phyloP scores from a whole-genome alignment of 2,329 filamentous ascomycete species.

The Colletotrichum tropicale region DNA sequence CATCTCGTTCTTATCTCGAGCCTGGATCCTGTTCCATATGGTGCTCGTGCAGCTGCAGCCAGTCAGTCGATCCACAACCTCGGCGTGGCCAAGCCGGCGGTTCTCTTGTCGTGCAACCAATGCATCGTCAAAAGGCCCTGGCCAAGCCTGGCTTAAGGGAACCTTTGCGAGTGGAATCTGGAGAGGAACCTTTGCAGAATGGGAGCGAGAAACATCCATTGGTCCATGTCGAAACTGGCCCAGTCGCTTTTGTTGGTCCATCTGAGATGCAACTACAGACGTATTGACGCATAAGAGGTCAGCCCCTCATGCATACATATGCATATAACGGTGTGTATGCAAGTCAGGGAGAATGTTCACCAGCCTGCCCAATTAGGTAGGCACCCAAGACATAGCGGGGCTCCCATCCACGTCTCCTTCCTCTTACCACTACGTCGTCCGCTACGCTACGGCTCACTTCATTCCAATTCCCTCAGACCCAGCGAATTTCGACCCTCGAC shows the following conservation, averaged over 20 bases:
- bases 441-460: background rate
- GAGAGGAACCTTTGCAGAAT: background rate
- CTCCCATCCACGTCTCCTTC: background rate
- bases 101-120: background rate
- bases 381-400: background rate
- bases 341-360: background rate
- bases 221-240: background rate
- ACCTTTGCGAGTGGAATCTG: background rate
- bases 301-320: background rate
- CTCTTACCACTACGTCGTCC: background rate
- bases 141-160: background rate
- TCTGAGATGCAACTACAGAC: background rate
- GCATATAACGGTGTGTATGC: background rate
- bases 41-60: background rate
- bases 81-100: background rate
- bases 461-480: background rate
- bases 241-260: background rate
- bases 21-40: background rate
- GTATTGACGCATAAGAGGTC: background rate
- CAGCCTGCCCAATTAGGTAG: constrained; percentile 12
- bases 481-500: background rate
- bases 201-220: background rate
- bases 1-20: background rate
- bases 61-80: background rate
- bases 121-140: background rate